These are phyloP conservation scores for Umbellularia californica DNA, from an alignment of 164 flowering plant genomes.

Conservation along the genomic window DNA sequence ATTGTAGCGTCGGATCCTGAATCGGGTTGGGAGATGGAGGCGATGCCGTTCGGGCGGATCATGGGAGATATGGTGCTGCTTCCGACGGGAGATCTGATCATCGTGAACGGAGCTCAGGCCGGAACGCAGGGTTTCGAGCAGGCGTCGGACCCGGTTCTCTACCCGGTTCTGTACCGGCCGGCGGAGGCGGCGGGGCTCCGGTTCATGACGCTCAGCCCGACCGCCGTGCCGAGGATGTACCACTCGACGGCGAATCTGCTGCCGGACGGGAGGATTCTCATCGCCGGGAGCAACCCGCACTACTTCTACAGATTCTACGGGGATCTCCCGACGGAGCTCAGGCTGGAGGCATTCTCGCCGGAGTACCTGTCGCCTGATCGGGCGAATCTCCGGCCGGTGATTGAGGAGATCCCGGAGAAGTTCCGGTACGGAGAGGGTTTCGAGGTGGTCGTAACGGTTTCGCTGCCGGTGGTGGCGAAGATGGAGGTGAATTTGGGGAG, in stretches of 20 bases:
- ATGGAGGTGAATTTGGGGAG: constrained; percentile 66
- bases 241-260: constrained; percentile 85
- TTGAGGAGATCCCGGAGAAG: constrained; percentile 38
- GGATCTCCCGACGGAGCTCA: constrained; percentile 70
- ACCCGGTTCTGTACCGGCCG: constrained; percentile 77
- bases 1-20: constrained; percentile 52
- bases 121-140: constrained; percentile 80
- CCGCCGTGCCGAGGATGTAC: constrained; percentile 77
- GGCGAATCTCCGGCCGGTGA: constrained; percentile 58
- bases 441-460: constrained; percentile 40
- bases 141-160: constrained; percentile 66
- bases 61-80: constrained; percentile 97
- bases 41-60: constrained; percentile 75
- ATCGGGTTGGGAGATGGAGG: constrained; percentile 77
- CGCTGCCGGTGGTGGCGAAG: constrained; percentile 61
- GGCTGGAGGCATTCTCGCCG: constrained; percentile 88
- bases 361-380: constrained; percentile 62
- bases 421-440: constrained; percentile 53
- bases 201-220: constrained; percentile 75
- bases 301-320: constrained; percentile 48
- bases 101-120: constrained; percentile 81
- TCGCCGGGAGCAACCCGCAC: constrained; percentile 93
- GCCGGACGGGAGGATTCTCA: constrained; percentile 77
- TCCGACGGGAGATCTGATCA: constrained; percentile 70
- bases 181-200: constrained; percentile 58